Base-by-base conservation (phyloP, 1,284 basidiomycete genomes). In the Ceratobasidium papillatum region DNA sequence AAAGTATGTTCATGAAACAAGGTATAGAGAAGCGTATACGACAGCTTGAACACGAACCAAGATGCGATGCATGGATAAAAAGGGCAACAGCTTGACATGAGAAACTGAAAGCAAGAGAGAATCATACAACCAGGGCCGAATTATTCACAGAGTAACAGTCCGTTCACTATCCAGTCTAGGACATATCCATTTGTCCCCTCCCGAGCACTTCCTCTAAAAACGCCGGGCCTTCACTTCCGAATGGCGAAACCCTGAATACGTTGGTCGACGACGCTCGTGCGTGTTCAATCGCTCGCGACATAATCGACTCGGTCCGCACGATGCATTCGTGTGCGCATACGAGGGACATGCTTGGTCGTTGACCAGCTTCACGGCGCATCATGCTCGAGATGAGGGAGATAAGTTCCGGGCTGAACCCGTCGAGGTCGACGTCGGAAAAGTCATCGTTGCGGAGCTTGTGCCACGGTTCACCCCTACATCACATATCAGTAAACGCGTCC, bases 361-460 rank as follows among this genome's bases (percentile, higher is more conserved):
- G 78, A 4, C 80, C 82, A 3, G 94, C 90, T 65, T 94, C 89
- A 0, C 89, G 88, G 38, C 88, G 87, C 91, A 96, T 94, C 88
- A 95, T 94, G 76, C 84, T 84, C 78, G 84, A 87, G 79, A 96
- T 90, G 77, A 98, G 84, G 59, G 85, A 86, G 76, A 91, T 85
- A 62, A 98, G 84, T 78, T 91, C 89, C 0, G 87, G 85, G 78
- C 91, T 94, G 32, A 92, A 88, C n/a, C 87, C 86, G 9, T 85
- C 81, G 1, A 89, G 82, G 81, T 96, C 92, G 69, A 98, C 91
- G 80, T 96, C 94, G 62, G 90, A 90, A 80, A 98, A 95, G 84
- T 99, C 94, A 82, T 98, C 94, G 75, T 89, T 89, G 64, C 98
- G 91, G 52, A 99, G 87, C 78, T 94, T 91, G 79, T 98, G 95